These are phyloP conservation scores for Raddia guianensis DNA, from an alignment of 176 grass and related monocot species.

Conservation along the genomic window DNA sequence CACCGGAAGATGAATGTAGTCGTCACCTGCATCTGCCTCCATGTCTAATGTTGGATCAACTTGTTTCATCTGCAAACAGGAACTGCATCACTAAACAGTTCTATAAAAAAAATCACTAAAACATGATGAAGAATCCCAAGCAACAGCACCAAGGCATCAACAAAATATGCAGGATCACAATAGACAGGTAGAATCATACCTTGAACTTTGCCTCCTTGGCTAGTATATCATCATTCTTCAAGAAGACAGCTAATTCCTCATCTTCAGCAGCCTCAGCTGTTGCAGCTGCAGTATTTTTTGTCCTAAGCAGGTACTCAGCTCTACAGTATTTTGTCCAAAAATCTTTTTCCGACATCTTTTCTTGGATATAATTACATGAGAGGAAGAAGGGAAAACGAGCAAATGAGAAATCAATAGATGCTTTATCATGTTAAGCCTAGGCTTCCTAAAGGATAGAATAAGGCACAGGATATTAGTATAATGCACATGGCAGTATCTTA, in stretches of 20 bases:
- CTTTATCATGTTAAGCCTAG: constrained; percentile 1
- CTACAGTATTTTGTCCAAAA: constrained; percentile 99
- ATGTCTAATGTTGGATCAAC: constrained; percentile 97
- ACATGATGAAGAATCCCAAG: not conserved
- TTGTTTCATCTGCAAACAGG: constrained; percentile 79
- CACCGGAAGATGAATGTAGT: constrained; percentile 91
- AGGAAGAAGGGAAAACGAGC: constrained; percentile 21
- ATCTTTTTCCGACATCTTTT: constrained; percentile 78
- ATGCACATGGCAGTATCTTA: constrained; percentile 34
- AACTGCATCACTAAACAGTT: constrained; percentile 12
- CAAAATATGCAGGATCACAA: constrained; percentile 24
- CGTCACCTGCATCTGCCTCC: constrained; percentile 92
- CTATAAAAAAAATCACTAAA: no score
- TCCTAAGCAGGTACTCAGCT: constrained; percentile 93
- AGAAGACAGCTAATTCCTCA: constrained; percentile 89
- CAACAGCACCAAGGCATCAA: constrained; percentile 20
- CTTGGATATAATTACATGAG: constrained; percentile 22
- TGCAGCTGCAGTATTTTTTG: constrained; percentile 80
- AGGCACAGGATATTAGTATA: not conserved
- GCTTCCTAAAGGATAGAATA: constrained; percentile 18
- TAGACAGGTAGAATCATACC: constrained; percentile 45
- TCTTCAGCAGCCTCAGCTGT: constrained; percentile 93
- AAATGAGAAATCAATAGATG: constrained; percentile 22
- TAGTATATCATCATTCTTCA: constrained; percentile 94
- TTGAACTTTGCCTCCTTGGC: constrained; percentile 77